Evolutionary conservation across 352 stramenopile species (phyloP).

Genomic region (Phytophthora nicotianae): DNA sequence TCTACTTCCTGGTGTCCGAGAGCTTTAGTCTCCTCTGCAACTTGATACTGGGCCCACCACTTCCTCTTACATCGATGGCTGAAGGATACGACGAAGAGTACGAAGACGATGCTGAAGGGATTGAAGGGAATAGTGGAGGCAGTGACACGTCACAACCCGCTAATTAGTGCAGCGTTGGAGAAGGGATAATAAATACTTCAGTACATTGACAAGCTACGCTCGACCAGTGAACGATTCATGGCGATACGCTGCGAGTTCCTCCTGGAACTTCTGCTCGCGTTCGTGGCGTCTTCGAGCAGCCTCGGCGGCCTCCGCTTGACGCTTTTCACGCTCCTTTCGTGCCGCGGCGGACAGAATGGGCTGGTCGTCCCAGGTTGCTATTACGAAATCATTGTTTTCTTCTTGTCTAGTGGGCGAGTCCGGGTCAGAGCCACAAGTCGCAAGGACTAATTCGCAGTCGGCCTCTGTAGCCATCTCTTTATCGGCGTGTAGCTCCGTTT

Average conservation of each 20-base stretch:
- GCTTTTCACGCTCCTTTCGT: conserved; percentile 32
- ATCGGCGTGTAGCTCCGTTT: conserved; percentile 1
- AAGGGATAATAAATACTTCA: conserved; percentile 25
- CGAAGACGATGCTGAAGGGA: conserved; percentile 22
- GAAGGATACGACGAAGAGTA: conserved; percentile 34
- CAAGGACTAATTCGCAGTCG: neutral
- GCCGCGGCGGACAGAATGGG: conserved; percentile 58
- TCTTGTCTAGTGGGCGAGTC: conserved; percentile 3
- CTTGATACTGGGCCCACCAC: conserved; percentile 47
- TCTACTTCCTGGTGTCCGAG: conserved; percentile 66
- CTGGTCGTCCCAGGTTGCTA: conserved; percentile 50
- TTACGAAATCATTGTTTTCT: conserved; percentile 8
- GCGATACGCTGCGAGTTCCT: conserved; percentile 58
- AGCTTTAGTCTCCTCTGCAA: conserved; percentile 42
- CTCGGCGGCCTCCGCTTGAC: conserved; percentile 35
- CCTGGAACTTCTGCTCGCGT: conserved; percentile 56
- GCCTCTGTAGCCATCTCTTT: conserved; percentile 7
- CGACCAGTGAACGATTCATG: conserved; percentile 28
- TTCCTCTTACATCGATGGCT: conserved; percentile 23
- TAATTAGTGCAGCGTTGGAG: conserved; percentile 12
- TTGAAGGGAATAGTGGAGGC: conserved; percentile 3
- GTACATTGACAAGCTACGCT: conserved; percentile 21
- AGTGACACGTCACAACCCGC: conserved; percentile 26
- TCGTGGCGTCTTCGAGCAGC: conserved; percentile 39
- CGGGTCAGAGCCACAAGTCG: neutral